phyloP scores from a whole-genome alignment of 176 grass and related monocot species.

The Aegilops sharonensis region DNA sequence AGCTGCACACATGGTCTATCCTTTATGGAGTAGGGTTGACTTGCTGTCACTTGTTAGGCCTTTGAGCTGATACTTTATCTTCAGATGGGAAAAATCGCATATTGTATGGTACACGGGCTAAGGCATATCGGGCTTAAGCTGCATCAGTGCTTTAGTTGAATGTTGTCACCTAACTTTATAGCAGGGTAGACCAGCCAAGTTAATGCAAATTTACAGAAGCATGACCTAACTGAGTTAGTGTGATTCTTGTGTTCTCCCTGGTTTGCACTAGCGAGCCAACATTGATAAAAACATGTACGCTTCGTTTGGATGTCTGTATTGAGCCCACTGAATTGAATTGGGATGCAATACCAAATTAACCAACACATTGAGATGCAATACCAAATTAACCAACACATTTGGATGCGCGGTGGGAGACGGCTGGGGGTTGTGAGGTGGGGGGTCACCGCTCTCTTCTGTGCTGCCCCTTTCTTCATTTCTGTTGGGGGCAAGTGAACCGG shows the following conservation, averaged over 20 bases:
- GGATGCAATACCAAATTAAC: no score
- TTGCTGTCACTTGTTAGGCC: background rate
- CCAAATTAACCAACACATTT: no score
- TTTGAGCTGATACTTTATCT: background rate
- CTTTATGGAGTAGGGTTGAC: background rate
- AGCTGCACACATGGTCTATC: slow-evolving; percentile 11
- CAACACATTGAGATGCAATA: no score
- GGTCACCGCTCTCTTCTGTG: no score
- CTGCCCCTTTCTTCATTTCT: no score
- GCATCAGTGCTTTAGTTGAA: background rate
- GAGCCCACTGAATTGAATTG: no score
- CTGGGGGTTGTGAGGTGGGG: no score
- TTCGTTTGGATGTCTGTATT: no score
- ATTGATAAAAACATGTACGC: background rate
- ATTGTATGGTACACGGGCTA: background rate
- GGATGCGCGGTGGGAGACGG: no score
- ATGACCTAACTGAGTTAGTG: background rate
- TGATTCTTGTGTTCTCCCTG: background rate
- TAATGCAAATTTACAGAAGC: background rate
- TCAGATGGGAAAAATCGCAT: background rate
- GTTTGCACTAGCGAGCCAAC: background rate
- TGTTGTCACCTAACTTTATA: background rate
- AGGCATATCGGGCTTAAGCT: background rate
- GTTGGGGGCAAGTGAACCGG: no score
- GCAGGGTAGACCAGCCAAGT: background rate